Evolutionary conservation across 108 stramenopile species (phyloP), one percentile per base, ranked within the genome.

Genomic region (Ochromonas danica): DNA sequence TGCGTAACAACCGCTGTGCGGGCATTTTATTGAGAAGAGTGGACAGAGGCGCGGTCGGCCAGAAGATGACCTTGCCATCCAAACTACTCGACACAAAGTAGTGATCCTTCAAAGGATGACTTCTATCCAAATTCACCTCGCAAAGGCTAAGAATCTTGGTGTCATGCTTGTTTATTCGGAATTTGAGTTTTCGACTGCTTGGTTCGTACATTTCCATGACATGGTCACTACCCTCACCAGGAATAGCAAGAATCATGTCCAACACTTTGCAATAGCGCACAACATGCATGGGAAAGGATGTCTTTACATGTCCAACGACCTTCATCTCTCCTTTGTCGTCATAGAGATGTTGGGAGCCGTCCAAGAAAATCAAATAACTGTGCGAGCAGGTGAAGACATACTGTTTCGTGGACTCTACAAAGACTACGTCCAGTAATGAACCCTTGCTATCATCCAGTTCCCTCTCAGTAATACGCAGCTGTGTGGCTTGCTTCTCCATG

Each of bases 281-380:
- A 22, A 10, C 51, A 22, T 57, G 22, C 51, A 57, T 10, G 17
- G 51, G 51, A 22, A 17, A 22, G 17, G 10, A 17, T 22, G 51
- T 57, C 17, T 22, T 10, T 22, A 57, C 22, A 22, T 57, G 22
- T 17, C 22, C 22, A 10, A 17, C 51, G 51, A 57, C 51, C 22
- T 57, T 57, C 51, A 57, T 10, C 17, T 57, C 22, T 10, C 51
- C 51, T 17, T 57, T 57, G 51, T 17, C 51, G 51, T 57, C 51
- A 22, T 17, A 57, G 51, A 57, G 10, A 22, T 57, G 10, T 22
- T 57, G 10, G 17, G 10, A 17, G 17, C 17, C 51, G 51, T 57
- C 51, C 51, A 22, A 67, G 63, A 14, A 67, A 10, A 67, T 67
- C 30, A 67, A 31, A 67, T 67, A 67, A 6, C 33, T 10, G 25